Evolutionary conservation across 805 yeast species (phyloP).

Genomic region (Saccharomycopsis amapae): DNA sequence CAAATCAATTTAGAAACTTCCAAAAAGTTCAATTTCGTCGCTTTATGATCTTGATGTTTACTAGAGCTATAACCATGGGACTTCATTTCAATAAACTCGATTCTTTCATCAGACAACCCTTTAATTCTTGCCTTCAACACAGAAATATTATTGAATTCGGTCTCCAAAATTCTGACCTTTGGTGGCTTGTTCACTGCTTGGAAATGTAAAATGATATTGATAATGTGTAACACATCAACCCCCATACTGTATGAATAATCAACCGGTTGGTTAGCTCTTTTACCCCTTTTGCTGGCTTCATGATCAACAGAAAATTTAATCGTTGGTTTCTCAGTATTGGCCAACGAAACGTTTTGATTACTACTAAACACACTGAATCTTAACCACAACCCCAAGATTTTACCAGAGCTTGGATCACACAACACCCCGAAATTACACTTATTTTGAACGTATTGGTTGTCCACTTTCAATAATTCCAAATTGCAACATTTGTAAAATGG

Average conservation of each 20-base stretch:
- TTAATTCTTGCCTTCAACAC: slow-evolving; percentile 22
- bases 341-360: slow-evolving; percentile 20
- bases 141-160: slow-evolving; percentile 21
- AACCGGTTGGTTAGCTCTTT: slow-evolving; percentile 18
- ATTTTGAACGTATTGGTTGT: slow-evolving; percentile 20
- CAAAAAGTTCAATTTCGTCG: slow-evolving; percentile 19
- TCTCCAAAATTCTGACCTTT: slow-evolving; percentile 21
- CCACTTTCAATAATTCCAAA: slow-evolving; percentile 21
- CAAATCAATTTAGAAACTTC: slow-evolving; percentile 22
- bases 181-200: slow-evolving; percentile 22
- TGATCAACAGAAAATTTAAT: slow-evolving; percentile 19
- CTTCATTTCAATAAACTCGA: slow-evolving; percentile 20
- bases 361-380: slow-evolving; percentile 22
- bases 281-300: slow-evolving; percentile 18
- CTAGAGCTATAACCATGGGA: slow-evolving; percentile 14
- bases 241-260: slow-evolving; percentile 23
- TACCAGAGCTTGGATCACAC: slow-evolving; percentile 20
- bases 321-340: slow-evolving; percentile 18
- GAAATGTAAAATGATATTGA: slow-evolving; percentile 22
- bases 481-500: slow-evolving; percentile 23
- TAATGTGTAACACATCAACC: slow-evolving; percentile 22
- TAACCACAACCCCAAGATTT: slow-evolving; percentile 21
- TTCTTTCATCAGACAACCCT: slow-evolving; percentile 21
- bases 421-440: slow-evolving; percentile 22
- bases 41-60: slow-evolving; percentile 2